Percentiles rank a stretch among this genome's conserved stretches.
These are phyloP conservation scores for Boehmeria nivea DNA, from an alignment of 306 rosid species.

Conservation along the genomic window DNA sequence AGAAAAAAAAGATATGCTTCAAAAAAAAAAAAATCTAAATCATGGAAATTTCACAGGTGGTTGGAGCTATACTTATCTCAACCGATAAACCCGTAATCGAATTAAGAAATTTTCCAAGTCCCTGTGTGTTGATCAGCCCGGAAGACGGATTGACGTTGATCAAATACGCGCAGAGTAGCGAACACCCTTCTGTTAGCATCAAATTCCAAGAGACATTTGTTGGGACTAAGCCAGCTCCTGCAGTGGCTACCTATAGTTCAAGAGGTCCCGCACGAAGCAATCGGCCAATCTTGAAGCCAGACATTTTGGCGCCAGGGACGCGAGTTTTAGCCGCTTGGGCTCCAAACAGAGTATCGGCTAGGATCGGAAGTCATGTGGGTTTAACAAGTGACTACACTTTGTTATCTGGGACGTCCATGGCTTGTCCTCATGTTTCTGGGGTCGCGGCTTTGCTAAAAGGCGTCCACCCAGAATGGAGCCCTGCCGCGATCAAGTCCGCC, in stretches of 20 bases:
- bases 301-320: conserved; percentile 53
- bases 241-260: conserved; percentile 37
- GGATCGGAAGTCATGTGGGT: conserved; percentile 16
- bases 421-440: conserved; percentile 53
- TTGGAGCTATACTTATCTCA: conserved; percentile 22
- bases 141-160: conserved; percentile 23
- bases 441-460: conserved; percentile 38
- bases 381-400: conserved; percentile 26
- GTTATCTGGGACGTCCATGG: conserved; percentile 51
- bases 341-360: conserved; percentile 1
- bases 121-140: conserved; percentile 34
- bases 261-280: conserved; percentile 45
- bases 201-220: conserved; percentile 32
- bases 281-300: conserved; percentile 39
- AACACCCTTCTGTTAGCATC: conserved; percentile 19
- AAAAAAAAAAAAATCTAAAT: too few species aligned
- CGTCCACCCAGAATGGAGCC: conserved; percentile 45
- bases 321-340: conserved; percentile 41
- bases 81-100: neutral
- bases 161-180: conserved; percentile 9
- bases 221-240: conserved; percentile 38
- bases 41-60: neutral
- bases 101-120: conserved; percentile 10
- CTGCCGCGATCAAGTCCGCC: conserved; percentile 48
- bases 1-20: too few species aligned